Evolutionary conservation across 805 yeast species (phyloP).

Genomic region (Candida insectalens): DNA sequence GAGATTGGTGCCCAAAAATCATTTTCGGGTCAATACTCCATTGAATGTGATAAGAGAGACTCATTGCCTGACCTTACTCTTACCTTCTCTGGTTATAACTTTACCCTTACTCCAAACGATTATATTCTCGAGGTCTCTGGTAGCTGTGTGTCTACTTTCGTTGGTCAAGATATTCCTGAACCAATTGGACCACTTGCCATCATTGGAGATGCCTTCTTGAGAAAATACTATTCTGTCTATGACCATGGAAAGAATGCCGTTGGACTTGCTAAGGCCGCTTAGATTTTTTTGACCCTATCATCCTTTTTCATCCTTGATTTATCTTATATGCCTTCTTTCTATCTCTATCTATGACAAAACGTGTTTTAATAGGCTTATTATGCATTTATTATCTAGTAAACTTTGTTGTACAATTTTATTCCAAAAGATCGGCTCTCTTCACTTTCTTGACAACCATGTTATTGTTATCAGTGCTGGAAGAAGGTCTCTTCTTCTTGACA

Average conservation of each 20-base stretch:
- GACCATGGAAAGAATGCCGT: constrained; percentile 87
- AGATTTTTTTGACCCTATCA: too few relatives aligned
- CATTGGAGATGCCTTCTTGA: constrained; percentile 94
- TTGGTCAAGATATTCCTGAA: constrained; percentile 95
- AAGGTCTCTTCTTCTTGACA: too few relatives aligned
- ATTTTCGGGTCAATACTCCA: constrained; percentile 94
- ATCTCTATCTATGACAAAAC: too few relatives aligned
- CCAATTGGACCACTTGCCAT: constrained; percentile 96
- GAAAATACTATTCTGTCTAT: constrained; percentile 89
- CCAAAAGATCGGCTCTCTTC: background rate
- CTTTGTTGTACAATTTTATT: too few relatives aligned
- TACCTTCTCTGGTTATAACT: constrained; percentile 83
- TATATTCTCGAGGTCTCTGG: constrained; percentile 93
- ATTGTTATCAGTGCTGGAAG: too few relatives aligned
- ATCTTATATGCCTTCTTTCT: too few relatives aligned
- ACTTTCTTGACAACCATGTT: background rate
- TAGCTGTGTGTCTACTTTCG: constrained; percentile 91
- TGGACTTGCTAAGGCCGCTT: constrained; percentile 78
- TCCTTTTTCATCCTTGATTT: too few relatives aligned
- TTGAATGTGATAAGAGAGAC: constrained; percentile 84
- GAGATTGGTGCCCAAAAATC: constrained; percentile 96
- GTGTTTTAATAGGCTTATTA: background rate
- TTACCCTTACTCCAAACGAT: constrained; percentile 82
- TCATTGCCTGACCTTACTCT: constrained; percentile 86
- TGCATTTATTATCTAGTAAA: background rate